phyloP scores from a whole-genome alignment of 208 protist genomes.

The Leishmania guyanensis region DNA sequence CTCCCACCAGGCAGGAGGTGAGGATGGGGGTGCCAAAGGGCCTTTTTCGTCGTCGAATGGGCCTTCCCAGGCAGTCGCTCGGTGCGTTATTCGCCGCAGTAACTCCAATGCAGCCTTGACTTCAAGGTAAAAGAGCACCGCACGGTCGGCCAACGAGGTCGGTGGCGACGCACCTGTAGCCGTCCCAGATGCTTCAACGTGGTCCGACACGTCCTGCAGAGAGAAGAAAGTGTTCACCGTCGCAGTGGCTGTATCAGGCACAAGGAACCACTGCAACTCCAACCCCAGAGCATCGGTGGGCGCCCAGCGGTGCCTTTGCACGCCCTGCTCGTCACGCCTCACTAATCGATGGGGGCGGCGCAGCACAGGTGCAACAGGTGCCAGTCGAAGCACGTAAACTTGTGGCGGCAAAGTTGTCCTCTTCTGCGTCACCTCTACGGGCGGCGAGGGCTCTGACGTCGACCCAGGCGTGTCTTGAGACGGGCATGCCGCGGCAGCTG shows the following conservation, averaged over 20 bases:
- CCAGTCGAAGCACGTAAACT: constrained; percentile 1
- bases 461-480: not conserved
- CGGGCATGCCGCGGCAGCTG: not conserved
- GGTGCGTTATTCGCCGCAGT: constrained; percentile 1
- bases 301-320: not conserved
- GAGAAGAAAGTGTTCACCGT: constrained; percentile 10
- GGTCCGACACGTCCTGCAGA: not conserved
- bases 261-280: constrained; percentile 12
- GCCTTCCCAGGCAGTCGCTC: not conserved
- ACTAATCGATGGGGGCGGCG: not conserved
- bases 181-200: not conserved
- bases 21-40: not conserved
- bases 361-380: not conserved
- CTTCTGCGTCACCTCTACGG: not conserved
- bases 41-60: not conserved
- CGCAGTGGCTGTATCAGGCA: not conserved
- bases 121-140: constrained; percentile 10
- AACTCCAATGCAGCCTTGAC: constrained; percentile 23
- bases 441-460: not conserved
- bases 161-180: not conserved
- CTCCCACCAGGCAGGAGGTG: not conserved
- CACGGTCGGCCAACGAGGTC: not conserved
- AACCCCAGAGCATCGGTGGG: not conserved
- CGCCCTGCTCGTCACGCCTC: not conserved
- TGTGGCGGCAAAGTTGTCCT: not conserved